Base-by-base conservation (phyloP, 176 grass and related monocot species). In the Stipa capillata region DNA sequence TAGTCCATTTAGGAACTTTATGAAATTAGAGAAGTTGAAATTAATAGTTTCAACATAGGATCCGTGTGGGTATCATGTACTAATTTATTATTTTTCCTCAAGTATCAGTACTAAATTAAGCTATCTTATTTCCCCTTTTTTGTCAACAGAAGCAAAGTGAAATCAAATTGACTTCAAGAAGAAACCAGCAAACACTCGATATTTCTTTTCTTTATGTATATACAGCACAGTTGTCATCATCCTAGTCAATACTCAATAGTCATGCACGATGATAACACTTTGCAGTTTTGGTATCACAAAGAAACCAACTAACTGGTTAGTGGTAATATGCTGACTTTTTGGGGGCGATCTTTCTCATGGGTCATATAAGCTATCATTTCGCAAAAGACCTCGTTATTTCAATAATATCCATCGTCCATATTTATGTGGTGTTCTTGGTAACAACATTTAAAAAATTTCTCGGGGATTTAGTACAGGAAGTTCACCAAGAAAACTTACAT, bases 251-350 rank as follows among this genome's bases (percentile, higher is more conserved):
- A 33, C 47, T 8, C 31, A 62, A 62, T 29, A 78, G 28, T 7
- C 37, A 44, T 24, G n/a, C 18, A 77, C 50, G 29, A 56, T 58
- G 23, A 66, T 73, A 49, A 60, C 69, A 60, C 56, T 39, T 69
- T 5, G 14, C 74, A 17, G 23, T 72, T 83, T 69, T 44, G 7
- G 42, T 77, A 27, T 43, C 25, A 60, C 54, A 74, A 84, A 84
- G 50, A 68, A 84, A 80, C 16, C 76, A 84, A 75, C 58, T 27
- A 67, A 72, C 67, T 50, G 31, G 17, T 48, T 45, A 81, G 65
- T 73, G 32, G 67, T 57, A 41, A 79, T 80, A 33, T 84, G 76
- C 69, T 36, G 41, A 75, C 81, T 80, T 89, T 83, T 6, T 35
- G 20, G 34, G n/a, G 39, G 4, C 28, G 18, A 48, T 43, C 60